These are phyloP conservation scores for Hymenoscyphus fructigenus DNA, from an alignment of 2,329 filamentous ascomycete species.

Conservation along the genomic window DNA sequence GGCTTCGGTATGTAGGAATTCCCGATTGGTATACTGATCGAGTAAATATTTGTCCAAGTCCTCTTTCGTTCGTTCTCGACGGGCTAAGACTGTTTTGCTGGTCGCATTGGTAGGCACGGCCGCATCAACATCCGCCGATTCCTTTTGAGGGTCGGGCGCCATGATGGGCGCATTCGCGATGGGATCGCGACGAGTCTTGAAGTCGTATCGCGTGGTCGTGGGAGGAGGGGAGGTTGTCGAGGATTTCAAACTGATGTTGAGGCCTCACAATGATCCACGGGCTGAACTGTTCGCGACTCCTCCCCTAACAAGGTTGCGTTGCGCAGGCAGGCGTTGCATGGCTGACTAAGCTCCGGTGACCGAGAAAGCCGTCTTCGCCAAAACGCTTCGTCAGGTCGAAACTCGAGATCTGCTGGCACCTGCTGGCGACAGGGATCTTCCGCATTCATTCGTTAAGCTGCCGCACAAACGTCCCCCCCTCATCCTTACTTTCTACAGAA, in stretches of 20 bases:
- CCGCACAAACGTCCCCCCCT: constrained; percentile 5
- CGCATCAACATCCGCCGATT: constrained; percentile 20
- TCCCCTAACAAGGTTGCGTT: background rate
- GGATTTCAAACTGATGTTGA: background rate
- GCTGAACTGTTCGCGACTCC: background rate
- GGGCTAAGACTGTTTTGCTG: constrained; percentile 27
- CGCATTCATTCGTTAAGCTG: background rate
- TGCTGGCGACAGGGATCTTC: background rate
- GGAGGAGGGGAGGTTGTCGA: background rate
- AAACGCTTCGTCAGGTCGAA: background rate
- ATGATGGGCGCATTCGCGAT: constrained; percentile 37
- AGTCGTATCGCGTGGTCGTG: background rate
- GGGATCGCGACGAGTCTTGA: background rate
- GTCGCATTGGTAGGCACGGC: constrained; percentile 23
- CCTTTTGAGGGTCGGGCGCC: constrained; percentile 30
- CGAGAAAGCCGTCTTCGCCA: background rate
- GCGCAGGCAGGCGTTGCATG: background rate
- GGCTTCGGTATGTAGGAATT: constrained; percentile 57
- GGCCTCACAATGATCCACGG: no score
- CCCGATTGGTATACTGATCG: constrained; percentile 64
- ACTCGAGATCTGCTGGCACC: background rate
- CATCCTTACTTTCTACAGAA: constrained; percentile 3
- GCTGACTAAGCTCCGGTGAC: background rate
- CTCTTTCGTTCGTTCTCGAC: constrained; percentile 33
- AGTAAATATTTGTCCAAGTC: constrained; percentile 50